phyloP scores from a whole-genome alignment of 2,329 filamentous ascomycete species.

The Alternaria panax region DNA sequence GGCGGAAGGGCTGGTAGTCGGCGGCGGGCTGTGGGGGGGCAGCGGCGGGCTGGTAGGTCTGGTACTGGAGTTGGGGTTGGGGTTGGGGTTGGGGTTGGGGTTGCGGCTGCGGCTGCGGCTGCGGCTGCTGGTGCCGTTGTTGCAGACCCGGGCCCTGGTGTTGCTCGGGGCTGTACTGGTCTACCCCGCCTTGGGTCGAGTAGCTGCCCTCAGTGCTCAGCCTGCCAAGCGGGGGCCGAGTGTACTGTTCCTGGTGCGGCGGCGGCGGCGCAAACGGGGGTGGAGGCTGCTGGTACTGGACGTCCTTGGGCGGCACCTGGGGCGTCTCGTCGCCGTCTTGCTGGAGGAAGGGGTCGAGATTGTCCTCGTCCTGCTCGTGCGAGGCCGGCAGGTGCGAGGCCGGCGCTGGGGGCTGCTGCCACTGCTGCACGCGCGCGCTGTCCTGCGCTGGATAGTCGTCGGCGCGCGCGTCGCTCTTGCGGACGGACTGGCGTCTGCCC shows the following conservation, averaged over 20 bases:
- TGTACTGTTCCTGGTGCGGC: slow-evolving; percentile 43
- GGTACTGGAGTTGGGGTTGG: slow-evolving; percentile 42
- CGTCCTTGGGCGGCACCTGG: slow-evolving; percentile 48
- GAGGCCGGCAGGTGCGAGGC: slow-evolving; percentile 46
- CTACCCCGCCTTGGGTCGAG: slow-evolving; percentile 49
- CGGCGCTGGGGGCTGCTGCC: slow-evolving; percentile 39
- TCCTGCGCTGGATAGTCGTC: slow-evolving; percentile 39
- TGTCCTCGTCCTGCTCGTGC: slow-evolving; percentile 48
- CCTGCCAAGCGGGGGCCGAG: slow-evolving; percentile 49
- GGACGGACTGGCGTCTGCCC: slow-evolving; percentile 45
- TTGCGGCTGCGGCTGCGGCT: slow-evolving; percentile 26
- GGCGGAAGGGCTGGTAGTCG: slow-evolving; percentile 46
- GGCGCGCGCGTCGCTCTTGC: slow-evolving; percentile 43
- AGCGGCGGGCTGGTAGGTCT: slow-evolving; percentile 39
- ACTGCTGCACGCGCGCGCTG: slow-evolving; percentile 38
- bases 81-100: slow-evolving; percentile 39
- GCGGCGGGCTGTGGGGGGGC: slow-evolving; percentile 31
- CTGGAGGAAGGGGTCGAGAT: slow-evolving; percentile 50
- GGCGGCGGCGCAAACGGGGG: slow-evolving; percentile 40
- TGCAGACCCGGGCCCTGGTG: slow-evolving; percentile 37
- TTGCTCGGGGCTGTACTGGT: slow-evolving; percentile 50
- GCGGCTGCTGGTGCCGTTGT: slow-evolving; percentile 26
- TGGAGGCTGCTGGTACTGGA: slow-evolving; percentile 37
- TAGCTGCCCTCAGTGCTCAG: slow-evolving; percentile 51
- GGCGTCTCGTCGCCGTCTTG: slow-evolving; percentile 40